Base-by-base conservation (phyloP, 805 yeast genomes). In the Yueomyces sinensis region DNA sequence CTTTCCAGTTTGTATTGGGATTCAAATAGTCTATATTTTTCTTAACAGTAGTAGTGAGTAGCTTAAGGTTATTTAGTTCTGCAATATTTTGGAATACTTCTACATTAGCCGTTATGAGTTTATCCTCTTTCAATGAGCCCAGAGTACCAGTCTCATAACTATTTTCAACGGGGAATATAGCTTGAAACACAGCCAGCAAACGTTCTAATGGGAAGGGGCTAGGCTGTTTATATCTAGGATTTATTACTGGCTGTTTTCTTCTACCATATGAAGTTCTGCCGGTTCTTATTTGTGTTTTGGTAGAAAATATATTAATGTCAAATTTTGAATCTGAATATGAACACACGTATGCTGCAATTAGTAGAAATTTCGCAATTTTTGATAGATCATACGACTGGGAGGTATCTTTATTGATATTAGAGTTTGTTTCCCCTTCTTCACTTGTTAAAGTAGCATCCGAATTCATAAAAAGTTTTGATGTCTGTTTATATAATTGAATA, bases 261-360 rank as follows among this genome's bases (percentile, higher is more conserved):
- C 63, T 62, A 31, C 58, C 57, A 17, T 66, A 65, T 4, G 61
- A 49, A 17, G 57, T 49, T 34, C 68, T 56, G 9, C 63, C 63
- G 13, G 67, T 72, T 41, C 65, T 71, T 30, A 79, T 61, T 29
- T 43, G 42, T 7, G 49, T 36, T 33, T 46, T 53, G 39, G 67
- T 73, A 23, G 95, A 78, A 47, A 82, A 87, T 35, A 71, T 61
- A 34, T 73, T 69, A 46, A 75, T 59, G 54, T 86, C 96, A 47
- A 68, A 69, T 40, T 72, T 70, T 2, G 78, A 74, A 22, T 78
- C 81, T 37, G 74, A 72, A 49, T 71, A 81, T 0, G 95, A 83
- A 1, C 94, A 93, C 32, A 86, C 58, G 52, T 80, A 87, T 1
- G 94, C 76, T 1, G 95, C 83, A 23, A 84, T 68, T 13, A 86